Base-by-base conservation (phyloP, 768 basidiomycete genomes). In the Podaxis carcinomalis region DNA sequence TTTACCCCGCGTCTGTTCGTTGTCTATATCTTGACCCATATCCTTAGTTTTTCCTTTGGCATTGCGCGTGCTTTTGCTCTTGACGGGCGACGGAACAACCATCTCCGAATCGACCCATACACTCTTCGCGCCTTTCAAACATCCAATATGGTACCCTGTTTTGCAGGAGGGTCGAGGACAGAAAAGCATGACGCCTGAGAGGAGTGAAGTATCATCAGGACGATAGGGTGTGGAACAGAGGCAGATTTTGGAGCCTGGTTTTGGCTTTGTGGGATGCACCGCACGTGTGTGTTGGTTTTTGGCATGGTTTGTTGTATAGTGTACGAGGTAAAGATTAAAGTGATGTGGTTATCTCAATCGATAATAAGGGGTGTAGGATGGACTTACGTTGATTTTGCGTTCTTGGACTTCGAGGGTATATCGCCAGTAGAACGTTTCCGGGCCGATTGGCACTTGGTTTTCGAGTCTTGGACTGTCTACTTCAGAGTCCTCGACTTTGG, bases 91-190 rank as follows among this genome's bases (percentile, higher is more conserved):
- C 27, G 6, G 36, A 4, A 37, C 52, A 56, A 42, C 2, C 40
- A 40, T 37, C 58, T 64, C 60, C 74, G 68, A n/a, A 69, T 61
- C 47, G 67, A 71, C 52, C 32, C 44, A 55, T 5, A 55, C 36
- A 7, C 52, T 47, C 1, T 69, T 72, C 3, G 59, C 49, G 11
- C 65, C 65, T 10, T 74, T 19, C 3, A 87, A 69, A 60, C 86
- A 88, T 0, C 63, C 23, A 10, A 76, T 73, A 65, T 88, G 86
- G 61, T 78, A 86, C 6, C 73, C 77, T 3, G 67, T 74, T 10
- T 75, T 68, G 62, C 86, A 88, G 0, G 63, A 57, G 0, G 80
- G 81, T 0, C 81, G 78, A 0, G 85, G 83, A 65, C 86, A 88
- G 56, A 84, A 84, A 56, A 87, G 83, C 72, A 83, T 83, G 5